These are phyloP conservation scores for Phlebiopsis flavidoalba DNA, from an alignment of 768 basidiomycete genomes.

Conservation along the genomic window DNA sequence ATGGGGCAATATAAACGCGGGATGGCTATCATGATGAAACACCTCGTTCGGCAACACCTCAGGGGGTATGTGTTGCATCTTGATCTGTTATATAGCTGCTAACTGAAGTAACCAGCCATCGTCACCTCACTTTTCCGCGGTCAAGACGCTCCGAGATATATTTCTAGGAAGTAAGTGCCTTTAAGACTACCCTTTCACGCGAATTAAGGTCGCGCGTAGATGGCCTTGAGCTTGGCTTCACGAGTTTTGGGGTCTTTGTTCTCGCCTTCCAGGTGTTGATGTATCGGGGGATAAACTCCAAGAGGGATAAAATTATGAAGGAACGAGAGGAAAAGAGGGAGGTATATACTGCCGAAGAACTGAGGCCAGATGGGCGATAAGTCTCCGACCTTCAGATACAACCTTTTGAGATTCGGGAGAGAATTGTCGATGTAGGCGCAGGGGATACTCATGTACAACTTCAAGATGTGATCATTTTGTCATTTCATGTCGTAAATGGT, in stretches of 20 bases:
- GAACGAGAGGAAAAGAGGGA: slow-evolving; percentile 27
- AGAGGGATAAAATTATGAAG: slow-evolving; percentile 19
- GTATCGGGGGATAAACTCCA: slow-evolving; percentile 45
- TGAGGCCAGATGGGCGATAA: slow-evolving; percentile 48
- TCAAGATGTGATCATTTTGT: too few relatives aligned
- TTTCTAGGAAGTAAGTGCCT: slow-evolving; percentile 53
- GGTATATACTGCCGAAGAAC: slow-evolving; percentile 20
- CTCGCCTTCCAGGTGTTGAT: slow-evolving; percentile 42
- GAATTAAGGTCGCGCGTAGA: slow-evolving; percentile 24
- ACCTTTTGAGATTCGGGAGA: slow-evolving; percentile 21
- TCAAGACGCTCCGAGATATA: slow-evolving; percentile 54
- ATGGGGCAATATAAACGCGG: slow-evolving; percentile 67
- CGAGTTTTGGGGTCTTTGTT: slow-evolving; percentile 54
- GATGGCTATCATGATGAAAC: slow-evolving; percentile 62
- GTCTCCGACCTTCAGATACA: slow-evolving; percentile 61
- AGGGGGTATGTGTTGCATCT: slow-evolving; percentile 25
- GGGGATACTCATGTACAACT: too few relatives aligned
- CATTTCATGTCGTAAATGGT: too few relatives aligned
- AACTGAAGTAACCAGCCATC: slow-evolving; percentile 39
- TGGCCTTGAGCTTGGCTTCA: slow-evolving; percentile 62
- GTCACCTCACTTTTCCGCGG: slow-evolving; percentile 57
- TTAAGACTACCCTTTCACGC: not conserved
- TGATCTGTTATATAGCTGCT: not conserved
- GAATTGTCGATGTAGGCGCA: not conserved
- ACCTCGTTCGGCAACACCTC: slow-evolving; percentile 65